Percentiles rank a stretch among this genome's conserved stretches.
These are phyloP conservation scores for Stevia rebaudiana DNA, from an alignment of 140 eudicot species.

Conservation along the genomic window DNA sequence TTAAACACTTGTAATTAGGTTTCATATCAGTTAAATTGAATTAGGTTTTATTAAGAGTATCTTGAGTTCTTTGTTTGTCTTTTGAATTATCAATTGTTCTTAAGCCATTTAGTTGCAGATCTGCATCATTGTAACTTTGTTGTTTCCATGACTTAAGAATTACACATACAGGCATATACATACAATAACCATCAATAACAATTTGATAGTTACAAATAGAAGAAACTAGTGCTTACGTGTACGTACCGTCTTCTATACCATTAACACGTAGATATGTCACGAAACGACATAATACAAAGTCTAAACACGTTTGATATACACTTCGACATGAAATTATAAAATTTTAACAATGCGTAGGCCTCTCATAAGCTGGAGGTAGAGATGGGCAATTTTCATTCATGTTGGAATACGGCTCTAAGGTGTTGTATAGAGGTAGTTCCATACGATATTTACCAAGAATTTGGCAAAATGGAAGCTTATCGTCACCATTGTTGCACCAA, in stretches of 20 bases:
- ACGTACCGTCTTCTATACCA: not conserved
- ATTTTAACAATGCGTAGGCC: conserved; percentile 67
- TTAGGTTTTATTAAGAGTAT: too few species aligned
- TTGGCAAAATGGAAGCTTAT: conserved; percentile 76
- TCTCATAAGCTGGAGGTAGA: conserved; percentile 81
- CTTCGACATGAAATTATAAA: not conserved
- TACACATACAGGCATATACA: conserved; percentile 16
- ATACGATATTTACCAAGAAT: conserved; percentile 90
- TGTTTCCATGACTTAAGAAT: not conserved
- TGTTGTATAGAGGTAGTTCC: conserved; percentile 88
- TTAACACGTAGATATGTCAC: not conserved
- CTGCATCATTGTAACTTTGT: too few species aligned
- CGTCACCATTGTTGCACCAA: conserved; percentile 80
- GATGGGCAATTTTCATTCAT: conserved; percentile 98
- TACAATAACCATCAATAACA: not conserved
- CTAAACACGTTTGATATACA: not conserved
- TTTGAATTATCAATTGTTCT: too few species aligned
- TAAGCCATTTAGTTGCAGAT: too few species aligned
- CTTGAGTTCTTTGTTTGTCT: too few species aligned
- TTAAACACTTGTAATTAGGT: too few species aligned
- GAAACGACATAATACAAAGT: conserved; percentile 1
- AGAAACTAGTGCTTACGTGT: conserved; percentile 1
- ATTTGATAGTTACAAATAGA: not conserved
- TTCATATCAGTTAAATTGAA: too few species aligned
- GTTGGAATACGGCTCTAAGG: conserved; percentile 78